Percentiles rank a stretch among this genome's conserved stretches.
phyloP scores from a whole-genome alignment of 1,139 yeast genomes.

The Blastobotrys ciferrii region DNA sequence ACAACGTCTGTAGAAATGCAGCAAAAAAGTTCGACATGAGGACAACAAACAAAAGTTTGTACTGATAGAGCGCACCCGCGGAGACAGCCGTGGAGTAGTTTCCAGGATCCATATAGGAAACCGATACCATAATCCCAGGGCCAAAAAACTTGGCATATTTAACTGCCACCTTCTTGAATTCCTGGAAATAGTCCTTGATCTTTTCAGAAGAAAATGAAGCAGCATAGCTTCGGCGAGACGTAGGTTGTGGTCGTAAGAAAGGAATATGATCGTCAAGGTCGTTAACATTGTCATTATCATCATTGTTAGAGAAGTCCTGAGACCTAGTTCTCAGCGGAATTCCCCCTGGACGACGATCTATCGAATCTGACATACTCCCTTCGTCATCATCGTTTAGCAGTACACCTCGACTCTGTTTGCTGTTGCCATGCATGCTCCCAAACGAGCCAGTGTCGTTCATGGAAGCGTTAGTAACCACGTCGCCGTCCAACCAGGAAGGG shows the following conservation, averaged over 20 bases:
- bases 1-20: conserved; percentile 75
- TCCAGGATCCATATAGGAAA: conserved; percentile 97
- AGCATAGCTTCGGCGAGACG: neutral
- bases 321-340: conserved; percentile 4
- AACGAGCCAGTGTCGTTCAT: neutral
- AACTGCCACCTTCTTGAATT: conserved; percentile 16
- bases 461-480: conserved; percentile 23
- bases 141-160: conserved; percentile 74
- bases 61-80: conserved; percentile 86
- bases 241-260: conserved; percentile 1
- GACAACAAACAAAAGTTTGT: conserved; percentile 75
- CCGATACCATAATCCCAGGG: conserved; percentile 92
- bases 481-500: conserved; percentile 24
- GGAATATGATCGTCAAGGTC: conserved; percentile 7
- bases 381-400: neutral
- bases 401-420: neutral
- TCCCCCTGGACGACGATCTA: neutral
- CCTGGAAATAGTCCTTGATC: conserved; percentile 1
- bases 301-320: neutral
- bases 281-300: neutral
- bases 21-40: conserved; percentile 84
- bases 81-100: conserved; percentile 94
- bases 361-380: neutral
- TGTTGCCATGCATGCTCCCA: neutral
- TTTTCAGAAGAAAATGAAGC: conserved; percentile 1